Conservation (phyloP, 495 filamentous ascomycete species). For the Cercophora sp. region DNA sequence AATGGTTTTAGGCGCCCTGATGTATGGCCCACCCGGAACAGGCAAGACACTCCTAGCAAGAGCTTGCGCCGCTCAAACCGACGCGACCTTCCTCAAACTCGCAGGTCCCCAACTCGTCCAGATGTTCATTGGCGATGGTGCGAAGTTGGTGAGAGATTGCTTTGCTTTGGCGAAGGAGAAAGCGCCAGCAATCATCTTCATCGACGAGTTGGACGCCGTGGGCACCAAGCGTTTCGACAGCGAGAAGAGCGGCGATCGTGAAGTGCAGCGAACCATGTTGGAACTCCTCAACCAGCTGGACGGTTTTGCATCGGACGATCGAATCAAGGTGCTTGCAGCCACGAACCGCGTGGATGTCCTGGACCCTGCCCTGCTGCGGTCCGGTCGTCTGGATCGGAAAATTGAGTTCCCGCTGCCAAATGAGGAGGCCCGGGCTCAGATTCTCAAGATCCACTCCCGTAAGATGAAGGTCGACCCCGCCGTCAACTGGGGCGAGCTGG, state of each 20-base stretch:
- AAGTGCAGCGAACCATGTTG: slow-evolving; percentile 98
- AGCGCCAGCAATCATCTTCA: slow-evolving; percentile 98
- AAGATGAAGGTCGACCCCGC: slow-evolving; percentile 96
- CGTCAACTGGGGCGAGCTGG: slow-evolving; percentile 96
- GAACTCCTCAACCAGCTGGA: slow-evolving; percentile 98
- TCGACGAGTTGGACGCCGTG: slow-evolving; percentile 95
- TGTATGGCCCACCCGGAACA: slow-evolving; percentile 98
- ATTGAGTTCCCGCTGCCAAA: slow-evolving; percentile 99
- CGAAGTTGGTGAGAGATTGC: slow-evolving; percentile 94
- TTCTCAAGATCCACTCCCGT: slow-evolving; percentile 91
- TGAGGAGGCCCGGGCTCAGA: slow-evolving; percentile 95
- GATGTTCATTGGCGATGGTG: slow-evolving; percentile 99
- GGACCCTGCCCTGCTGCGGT: slow-evolving; percentile 89
- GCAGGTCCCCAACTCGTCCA: slow-evolving; percentile 98
- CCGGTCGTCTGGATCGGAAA: slow-evolving; percentile 93
- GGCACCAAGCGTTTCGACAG: slow-evolving; percentile 99
- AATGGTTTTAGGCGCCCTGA: slow-evolving; percentile 68
- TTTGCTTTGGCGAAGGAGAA: slow-evolving; percentile 98
- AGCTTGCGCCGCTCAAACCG: slow-evolving; percentile 95
- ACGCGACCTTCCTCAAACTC: slow-evolving; percentile 98
- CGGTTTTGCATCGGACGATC: slow-evolving; percentile 97
- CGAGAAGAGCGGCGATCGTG: slow-evolving; percentile 95
- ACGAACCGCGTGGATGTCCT: slow-evolving; percentile 98
- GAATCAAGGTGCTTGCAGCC: slow-evolving; percentile 96
- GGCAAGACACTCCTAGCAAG: slow-evolving; percentile 96